These are phyloP conservation scores for Coemansia sp. DNA, from an alignment of 192 early-diverging fungal genomes.

Conservation along the genomic window DNA sequence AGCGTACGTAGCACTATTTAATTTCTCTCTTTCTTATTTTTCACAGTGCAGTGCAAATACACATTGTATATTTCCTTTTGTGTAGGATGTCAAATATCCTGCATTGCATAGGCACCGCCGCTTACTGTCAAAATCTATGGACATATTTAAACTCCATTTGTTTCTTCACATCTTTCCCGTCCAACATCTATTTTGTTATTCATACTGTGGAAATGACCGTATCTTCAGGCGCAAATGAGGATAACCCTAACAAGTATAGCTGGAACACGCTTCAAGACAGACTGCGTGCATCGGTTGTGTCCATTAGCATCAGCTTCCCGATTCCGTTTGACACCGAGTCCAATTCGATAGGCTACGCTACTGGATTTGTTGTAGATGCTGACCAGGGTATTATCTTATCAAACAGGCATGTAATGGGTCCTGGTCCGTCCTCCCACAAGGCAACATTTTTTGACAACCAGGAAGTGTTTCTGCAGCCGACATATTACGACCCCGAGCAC, in stretches of 20 bases:
- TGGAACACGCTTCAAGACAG: slow-evolving; percentile 30
- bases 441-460: slow-evolving; percentile 67
- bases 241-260: background rate
- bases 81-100: too few relatives aligned
- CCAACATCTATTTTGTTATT: background rate
- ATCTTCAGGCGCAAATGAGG: background rate
- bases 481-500: slow-evolving; percentile 77
- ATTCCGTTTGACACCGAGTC: slow-evolving; percentile 5
- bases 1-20: background rate
- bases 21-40: too few relatives aligned
- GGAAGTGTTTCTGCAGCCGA: slow-evolving; percentile 64
- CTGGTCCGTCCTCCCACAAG: slow-evolving; percentile 67
- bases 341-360: slow-evolving; percentile 28
- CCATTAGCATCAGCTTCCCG: background rate
- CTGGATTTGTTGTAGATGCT: slow-evolving; percentile 76
- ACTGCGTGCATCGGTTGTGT: slow-evolving; percentile 19
- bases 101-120: too few relatives aligned
- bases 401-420: slow-evolving; percentile 71
- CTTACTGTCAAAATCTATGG: too few relatives aligned
- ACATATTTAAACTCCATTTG: too few relatives aligned
- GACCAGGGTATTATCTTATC: slow-evolving; percentile 67
- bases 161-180: background rate
- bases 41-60: too few relatives aligned
- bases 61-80: background rate
- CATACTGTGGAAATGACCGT: background rate